Conservation (phyloP, 371 early-diverging fungal genomes). For the Actinomortierella ambigua region DNA sequence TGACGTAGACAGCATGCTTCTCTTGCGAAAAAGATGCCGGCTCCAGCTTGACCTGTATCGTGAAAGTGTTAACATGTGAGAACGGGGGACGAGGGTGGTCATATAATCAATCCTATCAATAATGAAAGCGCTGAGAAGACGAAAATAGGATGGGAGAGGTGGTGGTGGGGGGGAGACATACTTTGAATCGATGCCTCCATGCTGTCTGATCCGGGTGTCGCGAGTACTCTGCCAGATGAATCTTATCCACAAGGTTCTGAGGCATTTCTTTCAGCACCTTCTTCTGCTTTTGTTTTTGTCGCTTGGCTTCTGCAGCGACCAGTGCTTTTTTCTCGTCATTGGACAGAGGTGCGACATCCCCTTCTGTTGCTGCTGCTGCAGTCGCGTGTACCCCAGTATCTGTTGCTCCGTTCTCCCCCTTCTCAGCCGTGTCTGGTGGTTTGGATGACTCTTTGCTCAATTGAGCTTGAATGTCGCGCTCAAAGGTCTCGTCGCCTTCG, state of each 20-base stretch:
- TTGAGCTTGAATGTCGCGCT: conserved; percentile 28
- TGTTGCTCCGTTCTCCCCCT: not conserved
- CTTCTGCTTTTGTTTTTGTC: conserved; percentile 35
- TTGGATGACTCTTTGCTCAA: conserved; percentile 5
- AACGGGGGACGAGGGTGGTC: too few relatives aligned
- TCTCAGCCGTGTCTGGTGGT: not conserved
- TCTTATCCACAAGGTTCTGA: conserved; percentile 21
- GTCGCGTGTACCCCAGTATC: not conserved
- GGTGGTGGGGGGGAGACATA: too few relatives aligned
- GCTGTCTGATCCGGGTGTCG: conserved; percentile 30
- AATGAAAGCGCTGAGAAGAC: too few relatives aligned
- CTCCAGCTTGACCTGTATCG: conserved; percentile 57
- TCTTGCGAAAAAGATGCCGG: conserved; percentile 72
- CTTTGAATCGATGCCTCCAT: conserved; percentile 47
- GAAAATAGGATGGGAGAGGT: too few relatives aligned
- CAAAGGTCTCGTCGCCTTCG: conserved; percentile 38
- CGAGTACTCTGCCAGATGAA: conserved; percentile 31
- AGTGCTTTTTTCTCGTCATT: not conserved
- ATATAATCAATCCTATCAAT: not conserved
- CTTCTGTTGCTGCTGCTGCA: too few relatives aligned
- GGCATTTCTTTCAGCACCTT: conserved; percentile 28
- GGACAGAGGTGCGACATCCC: too few relatives aligned
- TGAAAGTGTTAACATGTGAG: not conserved
- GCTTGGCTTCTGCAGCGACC: not conserved
- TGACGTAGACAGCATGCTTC: conserved; percentile 74